These are phyloP conservation scores for Buxus sempervirens DNA, from an alignment of 164 flowering plant species.

Conservation along the genomic window DNA sequence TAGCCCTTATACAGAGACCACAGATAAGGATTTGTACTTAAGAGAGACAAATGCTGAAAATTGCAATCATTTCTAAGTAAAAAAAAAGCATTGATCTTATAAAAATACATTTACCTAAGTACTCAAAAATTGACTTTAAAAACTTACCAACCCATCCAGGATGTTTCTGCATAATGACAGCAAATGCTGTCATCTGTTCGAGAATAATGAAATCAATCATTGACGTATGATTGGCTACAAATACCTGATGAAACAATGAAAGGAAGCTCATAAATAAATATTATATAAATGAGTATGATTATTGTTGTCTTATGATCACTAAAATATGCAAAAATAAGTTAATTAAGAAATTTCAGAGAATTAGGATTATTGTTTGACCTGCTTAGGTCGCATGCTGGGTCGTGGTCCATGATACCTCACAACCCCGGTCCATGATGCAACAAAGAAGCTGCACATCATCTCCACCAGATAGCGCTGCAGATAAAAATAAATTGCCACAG, in stretches of 20 bases:
- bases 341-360: background rate
- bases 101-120: too few relatives aligned
- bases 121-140: background rate
- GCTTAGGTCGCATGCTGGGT: slow-evolving; percentile 89
- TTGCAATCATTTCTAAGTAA: background rate
- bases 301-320: background rate
- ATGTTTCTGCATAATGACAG: slow-evolving; percentile 99
- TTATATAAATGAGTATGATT: background rate
- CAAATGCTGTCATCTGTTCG: slow-evolving; percentile 99
- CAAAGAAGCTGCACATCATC: slow-evolving; percentile 89
- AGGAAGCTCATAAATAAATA: background rate
- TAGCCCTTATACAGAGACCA: background rate
- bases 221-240: slow-evolving; percentile 96
- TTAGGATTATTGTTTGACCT: slow-evolving; percentile 36
- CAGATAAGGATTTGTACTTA: background rate
- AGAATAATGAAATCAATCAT: slow-evolving; percentile 96
- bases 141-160: slow-evolving; percentile 99
- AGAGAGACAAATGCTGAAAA: background rate
- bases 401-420: slow-evolving; percentile 96
- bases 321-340: background rate
- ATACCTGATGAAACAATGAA: slow-evolving; percentile 59
- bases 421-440: slow-evolving; percentile 99
- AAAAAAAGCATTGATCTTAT: background rate
- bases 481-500: slow-evolving; percentile 13
- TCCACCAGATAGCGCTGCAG: slow-evolving; percentile 84